phyloP scores from a whole-genome alignment of 2,329 filamentous ascomycete genomes.

The Pezicula neosporulosa region DNA sequence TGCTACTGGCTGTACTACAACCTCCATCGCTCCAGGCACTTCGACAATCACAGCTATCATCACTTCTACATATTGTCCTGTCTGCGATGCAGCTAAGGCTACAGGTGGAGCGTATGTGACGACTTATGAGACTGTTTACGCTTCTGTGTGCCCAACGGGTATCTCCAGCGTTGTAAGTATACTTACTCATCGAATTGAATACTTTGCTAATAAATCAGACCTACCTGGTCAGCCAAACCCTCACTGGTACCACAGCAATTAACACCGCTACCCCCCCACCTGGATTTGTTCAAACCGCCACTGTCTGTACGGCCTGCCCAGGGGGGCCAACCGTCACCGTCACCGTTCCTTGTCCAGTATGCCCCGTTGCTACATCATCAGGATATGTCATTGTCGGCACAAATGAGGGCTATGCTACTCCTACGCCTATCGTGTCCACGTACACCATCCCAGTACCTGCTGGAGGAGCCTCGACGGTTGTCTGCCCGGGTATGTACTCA shows the following conservation, averaged over 20 bases:
- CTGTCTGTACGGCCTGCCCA: constrained; percentile 1
- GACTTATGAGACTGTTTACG: constrained; percentile 2
- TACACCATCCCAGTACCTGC: too few relatives aligned
- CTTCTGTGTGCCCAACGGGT: constrained; percentile 5
- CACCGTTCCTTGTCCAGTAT: constrained; percentile 1
- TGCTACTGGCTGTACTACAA: not conserved
- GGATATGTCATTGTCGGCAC: not conserved
- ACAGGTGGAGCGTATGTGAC: constrained; percentile 1
- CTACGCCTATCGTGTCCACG: too few relatives aligned
- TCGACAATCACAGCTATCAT: constrained; percentile 1
- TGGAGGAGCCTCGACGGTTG: too few relatives aligned
- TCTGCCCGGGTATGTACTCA: too few relatives aligned
- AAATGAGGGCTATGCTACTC: too few relatives aligned
- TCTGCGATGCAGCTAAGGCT: constrained; percentile 2
- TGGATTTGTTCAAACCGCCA: not conserved
- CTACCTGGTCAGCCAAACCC: not conserved
- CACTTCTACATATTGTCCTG: constrained; percentile 5
- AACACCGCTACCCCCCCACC: not conserved
- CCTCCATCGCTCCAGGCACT: not conserved
- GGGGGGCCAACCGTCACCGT: not conserved
- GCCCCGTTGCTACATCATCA: not conserved
- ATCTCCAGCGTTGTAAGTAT: not conserved
- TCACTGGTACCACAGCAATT: constrained; percentile 3
- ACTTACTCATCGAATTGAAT: not conserved
- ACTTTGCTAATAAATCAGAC: not conserved